phyloP scores from a whole-genome alignment of 1,139 yeast species.

The Candida glucosophila region DNA sequence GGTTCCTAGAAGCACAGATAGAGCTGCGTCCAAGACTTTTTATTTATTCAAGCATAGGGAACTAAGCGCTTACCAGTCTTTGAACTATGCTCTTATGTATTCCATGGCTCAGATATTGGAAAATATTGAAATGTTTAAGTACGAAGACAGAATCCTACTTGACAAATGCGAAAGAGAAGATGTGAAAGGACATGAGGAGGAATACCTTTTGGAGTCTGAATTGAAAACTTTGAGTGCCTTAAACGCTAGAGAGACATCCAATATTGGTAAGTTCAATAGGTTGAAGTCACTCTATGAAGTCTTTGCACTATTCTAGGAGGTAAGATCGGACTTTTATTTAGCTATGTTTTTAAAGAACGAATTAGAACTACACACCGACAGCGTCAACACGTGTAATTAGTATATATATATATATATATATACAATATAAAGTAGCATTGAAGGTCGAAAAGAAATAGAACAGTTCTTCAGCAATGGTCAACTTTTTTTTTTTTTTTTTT shows the following conservation, averaged over 20 bases:
- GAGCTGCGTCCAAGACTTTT: constrained; percentile 85
- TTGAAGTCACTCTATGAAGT: constrained; percentile 46
- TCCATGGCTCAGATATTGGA: constrained; percentile 55
- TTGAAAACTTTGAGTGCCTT: constrained; percentile 58
- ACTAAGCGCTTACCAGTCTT: constrained; percentile 46
- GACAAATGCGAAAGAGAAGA: constrained; percentile 84
- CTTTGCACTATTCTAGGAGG: constrained; percentile 25
- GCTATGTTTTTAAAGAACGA: too few species aligned
- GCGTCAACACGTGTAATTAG: too few species aligned
- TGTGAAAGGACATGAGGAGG: constrained; percentile 75
- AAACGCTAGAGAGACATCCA: constrained; percentile 46
- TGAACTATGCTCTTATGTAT: constrained; percentile 23
- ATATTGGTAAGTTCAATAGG: constrained; percentile 47
- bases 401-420: too few species aligned
- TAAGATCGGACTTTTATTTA: too few species aligned
- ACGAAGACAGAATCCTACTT: constrained; percentile 57
- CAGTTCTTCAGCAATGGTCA: too few species aligned
- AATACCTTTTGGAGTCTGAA: constrained; percentile 67
- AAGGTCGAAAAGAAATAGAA: too few species aligned
- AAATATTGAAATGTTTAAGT: constrained; percentile 48
- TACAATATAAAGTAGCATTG: too few species aligned
- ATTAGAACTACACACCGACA: too few species aligned
- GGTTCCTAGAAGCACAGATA: constrained; percentile 83
- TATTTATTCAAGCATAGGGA: constrained; percentile 73
- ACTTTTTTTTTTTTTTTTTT: too few species aligned